A percentile compares a stretch with the other conserved stretches of the same genome.
Conservation (phyloP, 805 yeast genomes). For the Nakazawaea sp. region DNA sequence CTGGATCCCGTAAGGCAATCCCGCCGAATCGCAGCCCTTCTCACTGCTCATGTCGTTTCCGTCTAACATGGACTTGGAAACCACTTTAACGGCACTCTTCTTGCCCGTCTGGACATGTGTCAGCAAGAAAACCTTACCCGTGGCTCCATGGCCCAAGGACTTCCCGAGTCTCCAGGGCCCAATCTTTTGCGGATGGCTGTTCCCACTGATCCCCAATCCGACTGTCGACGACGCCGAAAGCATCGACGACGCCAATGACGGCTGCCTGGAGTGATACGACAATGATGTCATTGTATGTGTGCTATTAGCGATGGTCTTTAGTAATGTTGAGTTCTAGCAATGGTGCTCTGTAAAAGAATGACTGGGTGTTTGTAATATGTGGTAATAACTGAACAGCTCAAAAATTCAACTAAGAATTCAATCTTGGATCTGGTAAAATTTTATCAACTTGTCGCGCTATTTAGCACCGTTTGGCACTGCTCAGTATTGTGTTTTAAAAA, state of each 20-base stretch:
- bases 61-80: conserved; percentile 52
- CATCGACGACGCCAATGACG: conserved; percentile 51
- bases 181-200: conserved; percentile 42
- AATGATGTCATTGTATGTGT: conserved; percentile 7
- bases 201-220: conserved; percentile 21
- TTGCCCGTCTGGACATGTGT: conserved; percentile 65
- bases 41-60: conserved; percentile 17
- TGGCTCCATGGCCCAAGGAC: conserved; percentile 77
- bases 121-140: conserved; percentile 73
- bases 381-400: too few relatives aligned
- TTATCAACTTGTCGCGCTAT: too few relatives aligned
- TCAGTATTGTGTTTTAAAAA: too few relatives aligned
- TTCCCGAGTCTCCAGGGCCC: conserved; percentile 84
- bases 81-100: conserved; percentile 78
- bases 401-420: too few relatives aligned
- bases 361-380: too few relatives aligned
- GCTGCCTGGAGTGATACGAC: conserved; percentile 47
- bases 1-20: conserved; percentile 91
- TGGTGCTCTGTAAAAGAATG: too few relatives aligned
- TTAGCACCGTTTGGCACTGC: too few relatives aligned
- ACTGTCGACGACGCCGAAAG: conserved; percentile 33
- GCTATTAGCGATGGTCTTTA: too few relatives aligned
- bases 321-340: too few relatives aligned
- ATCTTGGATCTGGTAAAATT: too few relatives aligned
- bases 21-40: conserved; percentile 40